Conservation (phyloP, 2,329 filamentous ascomycete species). For the Colletotrichum siamense region DNA sequence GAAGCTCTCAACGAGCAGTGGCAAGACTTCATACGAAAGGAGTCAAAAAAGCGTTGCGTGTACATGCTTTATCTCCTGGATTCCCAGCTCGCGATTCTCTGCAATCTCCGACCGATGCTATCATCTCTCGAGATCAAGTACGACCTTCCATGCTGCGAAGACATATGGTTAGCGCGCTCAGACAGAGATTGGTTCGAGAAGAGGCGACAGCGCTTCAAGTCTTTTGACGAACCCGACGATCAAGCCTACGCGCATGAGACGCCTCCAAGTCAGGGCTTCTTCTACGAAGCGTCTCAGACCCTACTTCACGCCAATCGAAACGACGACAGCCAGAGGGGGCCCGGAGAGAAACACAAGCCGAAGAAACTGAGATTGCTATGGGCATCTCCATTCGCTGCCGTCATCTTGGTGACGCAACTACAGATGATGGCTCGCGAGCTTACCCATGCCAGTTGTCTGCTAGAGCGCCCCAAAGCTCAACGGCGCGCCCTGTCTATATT, state of each 20-base stretch:
- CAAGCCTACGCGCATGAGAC: slow-evolving; percentile 1
- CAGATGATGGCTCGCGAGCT: slow-evolving; percentile 11
- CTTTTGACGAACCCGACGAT: slow-evolving; percentile 6
- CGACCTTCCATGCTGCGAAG: slow-evolving; percentile 5
- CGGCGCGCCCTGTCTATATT: neutral
- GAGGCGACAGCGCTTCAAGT: slow-evolving; percentile 1
- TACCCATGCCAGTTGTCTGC: slow-evolving; percentile 1
- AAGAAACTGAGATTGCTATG: neutral
- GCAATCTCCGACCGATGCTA: slow-evolving; percentile 4
- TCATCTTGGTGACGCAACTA: slow-evolving; percentile 4
- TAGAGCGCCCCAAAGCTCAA: neutral
- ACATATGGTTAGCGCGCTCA: slow-evolving; percentile 3
- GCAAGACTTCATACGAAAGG: neutral
- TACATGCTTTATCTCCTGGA: slow-evolving; percentile 12
- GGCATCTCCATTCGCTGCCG: slow-evolving; percentile 2
- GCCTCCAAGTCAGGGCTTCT: neutral
- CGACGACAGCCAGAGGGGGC: neutral
- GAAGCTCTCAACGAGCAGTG: neutral
- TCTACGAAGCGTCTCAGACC: slow-evolving; percentile 1
- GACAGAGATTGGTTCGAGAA: neutral
- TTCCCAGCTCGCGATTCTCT: slow-evolving; percentile 1
- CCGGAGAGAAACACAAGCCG: neutral
- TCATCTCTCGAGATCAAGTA: slow-evolving; percentile 14
- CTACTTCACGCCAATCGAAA: neutral
- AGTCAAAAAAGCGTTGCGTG: slow-evolving; percentile 1